Evolutionary conservation across 2,329 filamentous ascomycete genomes (phyloP), one percentile per base, ranked within the genome.

Genomic region (Basipetospora sp.): DNA sequence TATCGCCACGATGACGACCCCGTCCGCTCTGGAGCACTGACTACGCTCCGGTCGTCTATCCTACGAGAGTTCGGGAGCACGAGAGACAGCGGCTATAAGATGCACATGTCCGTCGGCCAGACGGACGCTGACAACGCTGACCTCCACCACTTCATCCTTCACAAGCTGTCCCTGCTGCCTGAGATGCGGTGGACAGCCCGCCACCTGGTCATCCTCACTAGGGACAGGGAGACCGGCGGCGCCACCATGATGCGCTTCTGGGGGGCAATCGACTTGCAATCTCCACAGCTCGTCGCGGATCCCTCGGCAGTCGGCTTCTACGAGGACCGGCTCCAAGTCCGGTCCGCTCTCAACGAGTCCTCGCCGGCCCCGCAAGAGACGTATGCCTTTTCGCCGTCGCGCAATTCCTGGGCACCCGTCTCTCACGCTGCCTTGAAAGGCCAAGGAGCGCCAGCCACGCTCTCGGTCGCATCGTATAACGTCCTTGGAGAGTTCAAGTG

Each of bases 131-230:
- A 29, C 8, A 49, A 55, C 4, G 53, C 58, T 4, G 57, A 60
- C 14, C 53, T 62, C n/a, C 64, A 70, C 42, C 55, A 64, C 6
- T 69, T 65, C 25, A 50, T 77, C 4, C 41, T 71, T 4, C 57
- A 67, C 15, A 77, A 78, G 46, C 62, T 64, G 4, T 53, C 55
- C 3, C 49, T 67, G 5, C 44, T 78, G 13, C 62, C 68, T 0
- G 43, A 52, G 0, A 16, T 74, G 2, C 46, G 57, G 5, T 79
- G 74, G 64, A 48, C 58, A 3, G 55, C 64, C 4, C 51, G 53
- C 2, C 56, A 64, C 22, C 51, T 78, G 25, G 62, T 62, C 30
- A 60, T 80, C 16, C 55, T 80, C 32, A 51, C 69, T 32, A 65
- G 73, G 14, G 65, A 70, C 30, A 31, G 20, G 3, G 13, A 17